phyloP scores from a whole-genome alignment of 148 eudicot genomes.

The Polygonum maritimum region DNA sequence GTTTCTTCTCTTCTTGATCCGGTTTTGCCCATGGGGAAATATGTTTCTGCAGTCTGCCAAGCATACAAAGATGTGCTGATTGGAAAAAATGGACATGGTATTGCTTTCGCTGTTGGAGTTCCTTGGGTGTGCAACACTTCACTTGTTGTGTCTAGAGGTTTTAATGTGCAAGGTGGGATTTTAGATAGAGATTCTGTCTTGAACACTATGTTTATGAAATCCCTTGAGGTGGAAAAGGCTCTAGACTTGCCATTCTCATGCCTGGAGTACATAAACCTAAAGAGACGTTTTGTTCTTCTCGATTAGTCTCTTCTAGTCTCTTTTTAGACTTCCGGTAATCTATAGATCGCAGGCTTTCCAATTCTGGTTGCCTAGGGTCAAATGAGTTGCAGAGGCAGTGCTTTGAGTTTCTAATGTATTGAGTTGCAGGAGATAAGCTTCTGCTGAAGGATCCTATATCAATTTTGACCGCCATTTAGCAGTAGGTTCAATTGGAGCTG shows the following conservation, averaged over 20 bases:
- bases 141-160: conserved; percentile 66
- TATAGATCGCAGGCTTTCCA: neutral
- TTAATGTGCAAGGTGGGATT: conserved; percentile 15
- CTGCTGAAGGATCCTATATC: no score
- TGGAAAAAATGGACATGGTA: conserved; percentile 29
- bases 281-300: conserved; percentile 50
- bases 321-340: neutral
- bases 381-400: neutral
- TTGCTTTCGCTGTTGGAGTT: conserved; percentile 51
- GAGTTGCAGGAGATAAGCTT: no score
- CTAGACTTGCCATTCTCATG: conserved; percentile 65
- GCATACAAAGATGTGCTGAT: conserved; percentile 56
- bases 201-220: conserved; percentile 31
- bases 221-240: conserved; percentile 43
- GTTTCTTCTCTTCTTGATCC: conserved; percentile 18
- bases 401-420: neutral
- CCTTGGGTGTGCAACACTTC: conserved; percentile 88
- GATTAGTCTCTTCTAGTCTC: conserved; percentile 17
- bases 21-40: conserved; percentile 54
- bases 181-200: conserved; percentile 32
- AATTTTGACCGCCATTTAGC: no score
- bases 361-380: neutral
- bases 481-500: no score
- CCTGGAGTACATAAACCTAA: conserved; percentile 53
- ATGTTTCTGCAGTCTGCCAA: conserved; percentile 48